Base-by-base conservation (phyloP, 768 basidiomycete species). In the Psilocybe cyanescens region DNA sequence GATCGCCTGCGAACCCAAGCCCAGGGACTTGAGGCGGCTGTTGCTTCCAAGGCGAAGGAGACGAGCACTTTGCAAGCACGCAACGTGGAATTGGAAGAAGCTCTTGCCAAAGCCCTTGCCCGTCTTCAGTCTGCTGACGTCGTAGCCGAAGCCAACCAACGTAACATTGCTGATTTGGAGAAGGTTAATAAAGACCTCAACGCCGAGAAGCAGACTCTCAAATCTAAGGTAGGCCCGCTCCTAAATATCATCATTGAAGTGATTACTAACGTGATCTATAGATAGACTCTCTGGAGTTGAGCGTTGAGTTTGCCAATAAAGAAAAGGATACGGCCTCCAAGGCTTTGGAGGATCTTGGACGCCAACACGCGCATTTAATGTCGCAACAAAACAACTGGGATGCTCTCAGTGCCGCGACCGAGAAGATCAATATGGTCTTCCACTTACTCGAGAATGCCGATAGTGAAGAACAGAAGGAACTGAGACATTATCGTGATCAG, bases 341-440 rank as follows among this genome's bases (percentile, higher is more conserved):
- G 55, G 79, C 83, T 24, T 75, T 89, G 16, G 72, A 75, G 44
- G 65, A 74, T 16, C 79, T 92, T 37, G 86, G 84, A 68, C 81
- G 79, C 68, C 86, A 90, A 57, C 80, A 86, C 59, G 86, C 91
- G 46, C 76, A 80, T 28, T 75, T 91, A 16, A 50, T 79, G 1
- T 76, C 82, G 28, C 89, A 94, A 65, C 88, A 90, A 68, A 79
- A 72, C n/a, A 86, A 90, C 57, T 93, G 90, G 92, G 89, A 91
- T n/a, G 85, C 87, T 47, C 79, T 94, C 19, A 87, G 81, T 29
- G 85, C 83, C 50, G 83, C 87, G 1, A 81, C 86, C 2, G 89
- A 92, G 67, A 90, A 94, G 72, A 84, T 95, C 31, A 89, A 91
- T 57, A 69, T 79, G 52, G 82, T 95, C 37, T 80, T 88, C 19